phyloP scores from a whole-genome alignment of 2,329 filamentous ascomycete species.

The Cladophialophora carrionii region DNA sequence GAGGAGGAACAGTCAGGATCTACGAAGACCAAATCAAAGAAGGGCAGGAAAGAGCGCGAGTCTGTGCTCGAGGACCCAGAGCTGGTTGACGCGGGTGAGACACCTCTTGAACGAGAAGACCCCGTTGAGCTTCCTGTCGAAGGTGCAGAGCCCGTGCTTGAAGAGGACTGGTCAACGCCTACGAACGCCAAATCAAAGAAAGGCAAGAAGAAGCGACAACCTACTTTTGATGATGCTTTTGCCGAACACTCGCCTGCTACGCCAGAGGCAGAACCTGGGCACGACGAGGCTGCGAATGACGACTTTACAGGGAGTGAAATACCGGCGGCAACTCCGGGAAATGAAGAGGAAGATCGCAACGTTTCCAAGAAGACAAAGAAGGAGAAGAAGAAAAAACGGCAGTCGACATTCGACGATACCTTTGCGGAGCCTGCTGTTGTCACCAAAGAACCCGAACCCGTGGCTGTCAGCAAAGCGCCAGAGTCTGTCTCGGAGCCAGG shows the following conservation, averaged over 20 bases:
- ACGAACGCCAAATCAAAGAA: conserved; percentile 41
- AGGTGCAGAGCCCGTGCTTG: neutral
- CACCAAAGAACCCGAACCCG: neutral
- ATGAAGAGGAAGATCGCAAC: neutral
- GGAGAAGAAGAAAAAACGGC: neutral
- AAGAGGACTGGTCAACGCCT: neutral
- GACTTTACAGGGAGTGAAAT: neutral
- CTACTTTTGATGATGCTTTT: neutral
- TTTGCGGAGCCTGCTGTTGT: neutral
- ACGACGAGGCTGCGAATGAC: neutral
- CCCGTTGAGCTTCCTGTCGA: neutral
- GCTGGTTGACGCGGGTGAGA: neutral
- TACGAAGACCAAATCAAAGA: conserved; percentile 41
- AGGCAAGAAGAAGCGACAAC: conserved; percentile 15
- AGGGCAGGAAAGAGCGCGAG: conserved; percentile 15
- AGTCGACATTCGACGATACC: neutral
- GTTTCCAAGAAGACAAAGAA: neutral
- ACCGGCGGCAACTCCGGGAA: neutral
- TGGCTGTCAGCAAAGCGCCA: neutral
- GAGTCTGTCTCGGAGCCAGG: neutral
- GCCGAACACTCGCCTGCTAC: neutral
- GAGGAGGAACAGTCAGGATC: neutral
- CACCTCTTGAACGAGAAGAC: neutral
- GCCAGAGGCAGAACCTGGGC: neutral
- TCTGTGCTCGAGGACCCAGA: neutral